A percentile compares a stretch with the other conserved stretches of the same genome.
Conservation (phyloP, 176 grass and related monocot species). For the Hordeum marinum region DNA sequence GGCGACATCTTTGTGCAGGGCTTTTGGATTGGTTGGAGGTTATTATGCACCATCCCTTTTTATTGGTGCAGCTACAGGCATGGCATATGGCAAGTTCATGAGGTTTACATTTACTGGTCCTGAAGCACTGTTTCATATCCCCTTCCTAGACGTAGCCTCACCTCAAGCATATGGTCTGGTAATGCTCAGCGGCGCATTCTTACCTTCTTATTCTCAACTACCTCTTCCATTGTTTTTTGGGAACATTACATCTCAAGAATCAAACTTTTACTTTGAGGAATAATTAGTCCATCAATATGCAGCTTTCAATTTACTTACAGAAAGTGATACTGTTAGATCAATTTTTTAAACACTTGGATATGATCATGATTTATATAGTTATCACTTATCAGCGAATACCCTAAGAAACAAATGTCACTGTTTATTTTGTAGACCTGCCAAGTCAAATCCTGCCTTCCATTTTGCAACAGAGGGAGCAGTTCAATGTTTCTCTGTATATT, state of each 20-base stretch:
- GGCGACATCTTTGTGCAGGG: slow-evolving; percentile 69
- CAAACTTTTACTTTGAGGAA: background rate
- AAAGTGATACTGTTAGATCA: background rate
- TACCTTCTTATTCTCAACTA: background rate
- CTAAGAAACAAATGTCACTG: background rate
- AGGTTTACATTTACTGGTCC: slow-evolving; percentile 58
- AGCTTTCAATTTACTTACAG: background rate
- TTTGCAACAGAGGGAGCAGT: background rate
- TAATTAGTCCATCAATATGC: background rate
- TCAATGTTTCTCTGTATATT: background rate
- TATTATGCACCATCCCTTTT: slow-evolving; percentile 95
- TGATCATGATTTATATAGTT: background rate
- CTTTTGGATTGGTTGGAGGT: slow-evolving; percentile 89
- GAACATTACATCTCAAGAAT: background rate
- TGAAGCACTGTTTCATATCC: slow-evolving; percentile 55
- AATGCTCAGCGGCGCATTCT: background rate
- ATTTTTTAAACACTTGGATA: background rate
- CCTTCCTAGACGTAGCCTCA: slow-evolving; percentile 75
- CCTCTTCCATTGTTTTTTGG: background rate
- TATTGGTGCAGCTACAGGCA: slow-evolving; percentile 94
- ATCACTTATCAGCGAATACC: background rate
- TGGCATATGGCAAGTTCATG: slow-evolving; percentile 89
- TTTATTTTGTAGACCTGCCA: background rate
- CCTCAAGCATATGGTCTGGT: slow-evolving; percentile 99
- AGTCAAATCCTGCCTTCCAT: background rate